These are phyloP conservation scores for Pyrenochaeta sp. DNA, from an alignment of 2,329 filamentous ascomycete species.

Conservation along the genomic window DNA sequence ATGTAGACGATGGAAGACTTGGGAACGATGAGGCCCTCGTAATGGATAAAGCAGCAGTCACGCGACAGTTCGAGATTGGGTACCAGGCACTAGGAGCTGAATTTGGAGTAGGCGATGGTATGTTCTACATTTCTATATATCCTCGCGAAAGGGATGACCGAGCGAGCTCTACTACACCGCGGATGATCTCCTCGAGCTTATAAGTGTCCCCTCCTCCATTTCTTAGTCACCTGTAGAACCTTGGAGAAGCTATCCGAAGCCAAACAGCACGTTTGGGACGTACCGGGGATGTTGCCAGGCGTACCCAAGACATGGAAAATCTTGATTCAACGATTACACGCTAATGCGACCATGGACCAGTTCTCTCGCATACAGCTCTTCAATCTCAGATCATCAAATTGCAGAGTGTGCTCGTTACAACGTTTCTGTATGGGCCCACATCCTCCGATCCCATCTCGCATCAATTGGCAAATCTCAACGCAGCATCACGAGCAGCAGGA, in stretches of 20 bases:
- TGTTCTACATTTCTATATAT: neutral
- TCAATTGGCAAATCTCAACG: constrained; percentile 40
- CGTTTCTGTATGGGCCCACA: constrained; percentile 47
- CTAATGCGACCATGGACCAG: constrained; percentile 18
- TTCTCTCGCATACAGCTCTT: constrained; percentile 40
- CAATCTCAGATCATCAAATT: constrained; percentile 48
- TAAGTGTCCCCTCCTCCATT: neutral
- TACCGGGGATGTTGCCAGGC: neutral
- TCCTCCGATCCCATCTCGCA: constrained; percentile 43
- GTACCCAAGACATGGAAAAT: neutral
- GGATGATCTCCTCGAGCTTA: neutral
- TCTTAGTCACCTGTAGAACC: neutral
- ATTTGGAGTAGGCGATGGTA: constrained; percentile 47
- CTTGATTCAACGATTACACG: neutral
- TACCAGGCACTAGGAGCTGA: constrained; percentile 36
- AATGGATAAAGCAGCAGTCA: constrained; percentile 44
- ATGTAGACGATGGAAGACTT: constrained; percentile 36
- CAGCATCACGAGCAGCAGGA: constrained; percentile 41
- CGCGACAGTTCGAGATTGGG: constrained; percentile 40
- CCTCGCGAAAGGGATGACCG: neutral
- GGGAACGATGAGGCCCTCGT: constrained; percentile 39
- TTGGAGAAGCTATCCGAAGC: neutral
- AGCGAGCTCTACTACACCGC: neutral
- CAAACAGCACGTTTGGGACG: neutral
- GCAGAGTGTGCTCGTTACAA: constrained; percentile 42